phyloP scores from a whole-genome alignment of 2,329 filamentous ascomycete genomes.

The Beauveria sp. region DNA sequence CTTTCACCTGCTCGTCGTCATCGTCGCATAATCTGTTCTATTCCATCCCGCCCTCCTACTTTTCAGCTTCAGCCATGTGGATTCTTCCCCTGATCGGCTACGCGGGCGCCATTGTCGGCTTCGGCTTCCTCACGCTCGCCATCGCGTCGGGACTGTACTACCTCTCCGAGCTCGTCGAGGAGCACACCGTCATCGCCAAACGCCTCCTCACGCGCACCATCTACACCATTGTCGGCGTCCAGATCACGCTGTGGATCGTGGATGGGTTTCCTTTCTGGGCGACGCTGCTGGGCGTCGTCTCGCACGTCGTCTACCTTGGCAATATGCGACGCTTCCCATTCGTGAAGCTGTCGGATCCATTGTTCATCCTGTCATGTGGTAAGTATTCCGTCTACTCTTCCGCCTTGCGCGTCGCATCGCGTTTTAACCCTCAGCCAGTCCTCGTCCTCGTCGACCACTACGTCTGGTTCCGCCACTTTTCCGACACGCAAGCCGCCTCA shows the following conservation, averaged over 20 bases:
- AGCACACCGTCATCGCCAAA: conserved; percentile 90
- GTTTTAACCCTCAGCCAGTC: conserved; percentile 33
- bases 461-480: conserved; percentile 94
- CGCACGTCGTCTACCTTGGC: conserved; percentile 78
- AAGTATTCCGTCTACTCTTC: conserved; percentile 26
- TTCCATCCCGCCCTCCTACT: conserved; percentile 3
- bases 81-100: conserved; percentile 90
- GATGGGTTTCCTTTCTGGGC: conserved; percentile 79
- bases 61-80: conserved; percentile 61
- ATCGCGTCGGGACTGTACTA: conserved; percentile 99
- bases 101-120: conserved; percentile 77
- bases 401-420: background rate
- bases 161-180: conserved; percentile 93
- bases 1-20: background rate
- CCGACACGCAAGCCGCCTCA: conserved; percentile 48
- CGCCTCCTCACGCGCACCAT: conserved; percentile 79
- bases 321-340: conserved; percentile 71
- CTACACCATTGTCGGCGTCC: conserved; percentile 69
- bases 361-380: conserved; percentile 81
- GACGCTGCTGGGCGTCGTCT: conserved; percentile 66
- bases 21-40: background rate
- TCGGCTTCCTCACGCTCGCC: conserved; percentile 87
- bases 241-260: conserved; percentile 66
- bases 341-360: conserved; percentile 78
- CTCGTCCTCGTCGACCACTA: conserved; percentile 88